phyloP scores from a whole-genome alignment of 2,329 filamentous ascomycete genomes.

The Beauveria sp. region DNA sequence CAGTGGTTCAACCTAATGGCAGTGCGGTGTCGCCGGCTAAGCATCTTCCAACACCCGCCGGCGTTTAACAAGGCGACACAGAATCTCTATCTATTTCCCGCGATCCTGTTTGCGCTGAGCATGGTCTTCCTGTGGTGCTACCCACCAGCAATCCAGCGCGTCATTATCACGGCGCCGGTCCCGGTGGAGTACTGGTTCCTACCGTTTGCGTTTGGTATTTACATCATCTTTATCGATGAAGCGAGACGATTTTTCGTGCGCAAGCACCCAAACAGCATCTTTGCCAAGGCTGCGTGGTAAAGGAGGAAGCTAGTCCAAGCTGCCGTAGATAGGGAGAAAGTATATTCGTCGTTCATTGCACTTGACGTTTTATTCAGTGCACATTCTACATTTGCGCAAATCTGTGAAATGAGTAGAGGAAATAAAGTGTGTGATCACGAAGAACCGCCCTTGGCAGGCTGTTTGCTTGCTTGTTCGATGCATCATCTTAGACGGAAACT shows the following conservation, averaged over 20 bases:
- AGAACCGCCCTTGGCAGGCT: no score
- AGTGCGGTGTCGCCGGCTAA: slow-evolving; percentile 55
- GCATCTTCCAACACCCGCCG: slow-evolving; percentile 66
- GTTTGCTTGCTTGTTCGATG: background rate
- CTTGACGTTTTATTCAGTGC: no score
- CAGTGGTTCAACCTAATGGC: slow-evolving; percentile 71
- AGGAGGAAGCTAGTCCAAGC: background rate
- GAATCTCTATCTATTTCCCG: slow-evolving; percentile 63
- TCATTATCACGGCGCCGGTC: slow-evolving; percentile 53
- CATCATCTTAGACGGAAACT: background rate
- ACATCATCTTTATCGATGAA: slow-evolving; percentile 58
- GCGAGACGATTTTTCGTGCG: slow-evolving; percentile 55
- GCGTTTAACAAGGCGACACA: slow-evolving; percentile 55
- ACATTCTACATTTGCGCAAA: no score
- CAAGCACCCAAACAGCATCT: slow-evolving; percentile 46
- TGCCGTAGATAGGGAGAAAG: no score
- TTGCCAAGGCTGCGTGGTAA: slow-evolving; percentile 54
- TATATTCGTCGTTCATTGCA: no score
- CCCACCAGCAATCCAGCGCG: slow-evolving; percentile 54
- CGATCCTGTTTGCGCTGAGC: slow-evolving; percentile 59
- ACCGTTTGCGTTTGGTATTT: slow-evolving; percentile 59
- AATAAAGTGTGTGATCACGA: no score
- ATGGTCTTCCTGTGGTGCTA: slow-evolving; percentile 68
- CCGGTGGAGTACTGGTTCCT: slow-evolving; percentile 71
- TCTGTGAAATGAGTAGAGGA: no score